These are phyloP conservation scores for Rhizophagus prolifer DNA, from an alignment of 192 early-diverging fungal genomes.

Conservation along the genomic window DNA sequence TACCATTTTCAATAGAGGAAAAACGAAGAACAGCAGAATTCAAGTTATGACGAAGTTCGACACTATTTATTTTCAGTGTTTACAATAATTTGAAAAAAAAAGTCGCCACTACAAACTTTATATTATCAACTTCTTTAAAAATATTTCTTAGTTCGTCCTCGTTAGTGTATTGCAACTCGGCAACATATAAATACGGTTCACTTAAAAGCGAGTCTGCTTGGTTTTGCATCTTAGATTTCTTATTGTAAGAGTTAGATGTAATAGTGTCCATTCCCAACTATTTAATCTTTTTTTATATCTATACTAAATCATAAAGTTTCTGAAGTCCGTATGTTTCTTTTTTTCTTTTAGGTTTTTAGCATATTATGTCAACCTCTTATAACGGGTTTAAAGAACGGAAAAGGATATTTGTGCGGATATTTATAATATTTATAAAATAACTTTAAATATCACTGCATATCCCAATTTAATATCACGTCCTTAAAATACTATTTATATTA, in stretches of 20 bases:
- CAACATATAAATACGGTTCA: slow-evolving; percentile 31
- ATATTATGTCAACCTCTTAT: not conserved
- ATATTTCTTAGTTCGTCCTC: slow-evolving; percentile 34
- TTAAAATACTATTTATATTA: no score
- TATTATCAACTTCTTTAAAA: slow-evolving; percentile 29
- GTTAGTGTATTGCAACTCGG: slow-evolving; percentile 17
- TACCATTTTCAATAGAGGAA: slow-evolving; percentile 34
- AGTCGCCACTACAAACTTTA: slow-evolving; percentile 25
- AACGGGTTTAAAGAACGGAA: no score
- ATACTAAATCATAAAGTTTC: slow-evolving; percentile 22
- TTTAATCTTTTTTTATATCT: not conserved
- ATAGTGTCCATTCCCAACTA: not conserved
- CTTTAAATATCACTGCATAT: no score
- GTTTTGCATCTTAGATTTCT: slow-evolving; percentile 24
- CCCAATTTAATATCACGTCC: no score
- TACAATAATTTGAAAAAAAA: not conserved
- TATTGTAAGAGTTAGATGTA: not conserved
- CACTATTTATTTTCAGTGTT: not conserved
- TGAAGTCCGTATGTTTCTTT: slow-evolving; percentile 10
- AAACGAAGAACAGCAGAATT: slow-evolving; percentile 35
- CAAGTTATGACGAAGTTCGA: not conserved
- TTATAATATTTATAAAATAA: no score
- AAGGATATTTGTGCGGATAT: no score
- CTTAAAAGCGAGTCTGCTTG: slow-evolving; percentile 3
- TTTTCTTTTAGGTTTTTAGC: slow-evolving; percentile 1